Conservation (phyloP, 2,329 filamentous ascomycete species). For the Penicillium sp. region DNA sequence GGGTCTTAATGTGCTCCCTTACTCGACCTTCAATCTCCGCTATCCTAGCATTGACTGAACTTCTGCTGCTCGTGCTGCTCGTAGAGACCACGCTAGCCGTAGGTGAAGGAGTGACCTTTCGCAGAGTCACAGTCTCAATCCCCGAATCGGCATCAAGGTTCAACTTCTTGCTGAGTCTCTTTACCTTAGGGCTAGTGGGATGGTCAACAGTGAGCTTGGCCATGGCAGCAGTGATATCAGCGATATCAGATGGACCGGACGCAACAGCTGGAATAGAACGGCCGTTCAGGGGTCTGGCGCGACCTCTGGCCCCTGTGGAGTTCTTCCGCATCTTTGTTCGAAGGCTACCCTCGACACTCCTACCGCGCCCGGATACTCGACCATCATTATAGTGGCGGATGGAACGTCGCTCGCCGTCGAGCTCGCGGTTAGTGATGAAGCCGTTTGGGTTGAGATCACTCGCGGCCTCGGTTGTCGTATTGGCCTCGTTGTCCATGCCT, state of each 20-base stretch:
- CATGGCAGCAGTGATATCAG: background rate
- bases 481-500: background rate
- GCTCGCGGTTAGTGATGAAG: slow-evolving; percentile 1
- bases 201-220: background rate
- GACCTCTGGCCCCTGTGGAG: background rate
- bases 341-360: background rate
- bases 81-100: background rate
- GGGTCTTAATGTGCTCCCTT: background rate
- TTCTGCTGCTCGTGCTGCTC: background rate
- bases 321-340: background rate
- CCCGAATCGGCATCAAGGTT: background rate
- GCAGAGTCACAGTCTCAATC: background rate
- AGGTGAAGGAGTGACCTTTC: background rate
- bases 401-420: slow-evolving; percentile 4
- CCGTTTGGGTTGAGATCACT: background rate
- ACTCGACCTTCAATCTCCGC: slow-evolving; percentile 1
- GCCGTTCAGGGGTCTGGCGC: background rate
- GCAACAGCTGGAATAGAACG: background rate
- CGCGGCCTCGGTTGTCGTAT: background rate
- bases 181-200: background rate
- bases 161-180: background rate
- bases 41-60: background rate
- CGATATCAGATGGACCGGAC: background rate
- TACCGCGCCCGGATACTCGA: background rate
- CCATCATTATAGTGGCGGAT: slow-evolving; percentile 5